A percentile compares a stretch with the other conserved stretches of the same genome.
phyloP scores from a whole-genome alignment of 805 yeast species.

The Zygotorulaspora florentina region DNA sequence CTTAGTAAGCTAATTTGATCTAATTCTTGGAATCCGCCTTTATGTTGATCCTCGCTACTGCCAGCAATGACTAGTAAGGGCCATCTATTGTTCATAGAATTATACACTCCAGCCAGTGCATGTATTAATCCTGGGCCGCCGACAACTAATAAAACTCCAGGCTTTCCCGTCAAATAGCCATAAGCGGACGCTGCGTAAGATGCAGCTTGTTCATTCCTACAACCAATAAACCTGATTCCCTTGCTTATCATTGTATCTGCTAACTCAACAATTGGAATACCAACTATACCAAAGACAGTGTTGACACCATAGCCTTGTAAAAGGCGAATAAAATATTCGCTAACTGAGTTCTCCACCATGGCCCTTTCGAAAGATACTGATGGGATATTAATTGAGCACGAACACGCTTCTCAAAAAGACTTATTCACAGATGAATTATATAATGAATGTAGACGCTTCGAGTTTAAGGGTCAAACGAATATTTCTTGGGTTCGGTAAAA shows the following conservation, averaged over 20 bases:
- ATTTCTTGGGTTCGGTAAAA: too few species aligned
- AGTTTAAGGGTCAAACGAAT: too few species aligned
- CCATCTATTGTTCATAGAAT: constrained; percentile 58
- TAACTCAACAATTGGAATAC: constrained; percentile 68
- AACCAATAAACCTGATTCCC: constrained; percentile 55
- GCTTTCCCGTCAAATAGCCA: constrained; percentile 59
- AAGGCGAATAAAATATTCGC: constrained; percentile 41
- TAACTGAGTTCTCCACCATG: neutral
- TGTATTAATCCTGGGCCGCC: constrained; percentile 76
- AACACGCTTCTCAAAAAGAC: too few species aligned
- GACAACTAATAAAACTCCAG: constrained; percentile 65
- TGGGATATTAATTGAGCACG: too few species aligned
- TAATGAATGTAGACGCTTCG: too few species aligned
- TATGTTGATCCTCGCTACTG: constrained; percentile 43
- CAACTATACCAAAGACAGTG: constrained; percentile 66
- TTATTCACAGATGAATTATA: too few species aligned
- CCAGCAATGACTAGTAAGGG: constrained; percentile 68
- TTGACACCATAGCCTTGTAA: constrained; percentile 49
- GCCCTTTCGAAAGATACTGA: too few species aligned
- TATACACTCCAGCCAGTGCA: constrained; percentile 62
- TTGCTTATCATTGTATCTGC: constrained; percentile 55
- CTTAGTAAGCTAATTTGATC: constrained; percentile 54
- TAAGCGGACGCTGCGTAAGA: constrained; percentile 71
- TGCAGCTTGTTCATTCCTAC: constrained; percentile 71
- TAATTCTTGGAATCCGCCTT: constrained; percentile 69